These are phyloP conservation scores for Sequoiadendron giganteum DNA, from an alignment of 75 land plant species.

Conservation along the genomic window DNA sequence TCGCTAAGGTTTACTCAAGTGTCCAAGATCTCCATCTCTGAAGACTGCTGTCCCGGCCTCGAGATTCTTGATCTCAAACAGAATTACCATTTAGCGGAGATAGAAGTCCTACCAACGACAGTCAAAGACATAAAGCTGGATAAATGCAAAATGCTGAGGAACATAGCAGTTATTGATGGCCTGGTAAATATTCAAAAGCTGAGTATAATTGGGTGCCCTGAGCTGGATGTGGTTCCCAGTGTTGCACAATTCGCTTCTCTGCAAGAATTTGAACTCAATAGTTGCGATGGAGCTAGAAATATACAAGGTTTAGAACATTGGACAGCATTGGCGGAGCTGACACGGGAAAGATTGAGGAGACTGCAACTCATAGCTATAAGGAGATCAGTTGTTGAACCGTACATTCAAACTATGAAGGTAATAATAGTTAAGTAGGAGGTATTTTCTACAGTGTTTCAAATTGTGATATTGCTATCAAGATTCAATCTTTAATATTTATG, in stretches of 20 bases:
- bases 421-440: too few species aligned
- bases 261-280: neutral
- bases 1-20: neutral
- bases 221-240: neutral
- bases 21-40: too few species aligned
- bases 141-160: neutral
- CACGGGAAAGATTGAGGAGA: neutral
- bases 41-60: neutral
- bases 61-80: neutral
- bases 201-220: neutral
- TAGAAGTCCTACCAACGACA: neutral
- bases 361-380: neutral
- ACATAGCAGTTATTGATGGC: neutral
- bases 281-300: neutral
- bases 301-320: neutral
- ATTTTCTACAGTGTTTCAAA: too few species aligned
- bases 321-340: neutral
- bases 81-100: neutral
- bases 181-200: neutral
- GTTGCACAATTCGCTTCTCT: neutral
- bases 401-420: neutral
- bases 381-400: neutral
- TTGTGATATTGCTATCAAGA: too few species aligned
- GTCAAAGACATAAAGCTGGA: neutral
- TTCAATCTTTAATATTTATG: too few species aligned